phyloP scores from a whole-genome alignment of 2,329 filamentous ascomycete genomes.

The Diaporthe sp. region DNA sequence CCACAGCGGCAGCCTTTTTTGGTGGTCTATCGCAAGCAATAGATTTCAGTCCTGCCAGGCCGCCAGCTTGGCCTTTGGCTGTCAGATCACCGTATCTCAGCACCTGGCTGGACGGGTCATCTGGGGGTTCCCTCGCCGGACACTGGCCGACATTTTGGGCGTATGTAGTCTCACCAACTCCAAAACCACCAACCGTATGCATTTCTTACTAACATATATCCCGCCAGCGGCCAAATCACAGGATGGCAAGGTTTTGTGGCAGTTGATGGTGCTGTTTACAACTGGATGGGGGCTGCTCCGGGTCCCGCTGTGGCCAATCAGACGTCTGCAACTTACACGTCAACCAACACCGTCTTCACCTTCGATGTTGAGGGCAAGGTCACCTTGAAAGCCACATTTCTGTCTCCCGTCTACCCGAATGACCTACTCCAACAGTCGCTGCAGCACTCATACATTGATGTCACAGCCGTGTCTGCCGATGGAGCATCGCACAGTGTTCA shows the following conservation, averaged over 20 bases:
- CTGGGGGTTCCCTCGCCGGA: constrained; percentile 75
- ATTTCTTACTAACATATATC: constrained; percentile 41
- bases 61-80: constrained; percentile 78
- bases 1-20: constrained; percentile 48
- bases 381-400: constrained; percentile 76
- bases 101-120: constrained; percentile 75
- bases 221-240: constrained; percentile 63
- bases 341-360: constrained; percentile 78
- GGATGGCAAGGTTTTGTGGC: constrained; percentile 79
- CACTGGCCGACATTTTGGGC: constrained; percentile 79
- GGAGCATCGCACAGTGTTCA: constrained; percentile 74
- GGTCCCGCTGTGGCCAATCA: constrained; percentile 69
- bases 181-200: neutral
- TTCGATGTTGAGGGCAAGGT: constrained; percentile 74
- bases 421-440: constrained; percentile 78
- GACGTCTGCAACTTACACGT: constrained; percentile 76
- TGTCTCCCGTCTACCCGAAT: constrained; percentile 77
- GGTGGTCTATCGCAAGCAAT: constrained; percentile 52
- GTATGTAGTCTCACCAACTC: constrained; percentile 59
- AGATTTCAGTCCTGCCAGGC: constrained; percentile 75
- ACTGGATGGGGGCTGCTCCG: constrained; percentile 75
- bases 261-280: constrained; percentile 74
- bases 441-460: constrained; percentile 78
- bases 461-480: constrained; percentile 74
- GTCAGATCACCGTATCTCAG: constrained; percentile 83